Evolutionary conservation across 225 moss, liverwort and hornwort species (phyloP), one percentile per base, ranked within the genome.

Genomic region (Pseudisothecium myosuroides): DNA sequence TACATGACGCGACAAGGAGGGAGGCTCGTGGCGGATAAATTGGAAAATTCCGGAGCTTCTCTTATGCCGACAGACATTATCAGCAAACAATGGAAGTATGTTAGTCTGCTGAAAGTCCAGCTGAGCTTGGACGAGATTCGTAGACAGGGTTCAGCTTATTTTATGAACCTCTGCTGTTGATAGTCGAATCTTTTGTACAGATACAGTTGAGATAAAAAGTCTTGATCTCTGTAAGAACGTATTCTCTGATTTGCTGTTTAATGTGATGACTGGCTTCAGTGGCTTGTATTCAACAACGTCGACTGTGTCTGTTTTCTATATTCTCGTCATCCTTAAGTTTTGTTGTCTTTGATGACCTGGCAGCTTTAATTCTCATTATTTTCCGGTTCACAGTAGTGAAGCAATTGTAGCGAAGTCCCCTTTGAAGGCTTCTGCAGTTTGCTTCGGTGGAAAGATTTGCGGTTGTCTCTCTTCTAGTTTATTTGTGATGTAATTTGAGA

Each of bases 1-100:
- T 98, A 41, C 98, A 98, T 90, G 98, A 98, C 91, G 98, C 98
- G 64, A 98, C 98, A 71, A 94, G 98, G 89, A 94, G 98, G 88
- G 98, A 98, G 94, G 98, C 98, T 80, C 96, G 98, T 84, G 97
- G 97, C 29, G 93, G 87, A 76, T 98, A 74, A 92, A 50, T 39
- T 65, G 78, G 65, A 54, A 41, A 78, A 32, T 31, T 55, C 41
- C 11, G 80, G 56, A 59, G 45, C 56, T 65, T 66, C n/a, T 77
- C 43, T 55, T 66, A 39, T 41, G 49, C 75, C 50, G 71, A 76
- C 81, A 47, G 84, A 58, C 85, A 83, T 54, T 12, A 56, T 86
- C 52, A 82, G 59, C 73, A 58, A 73, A 72, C 52, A 49, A 68
- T 88, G 84, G 58, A 71, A 65, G 74, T 86, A 7, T 84, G 80